Conservation (phyloP, 2,329 filamentous ascomycete genomes). For the Neobulgaria alba region DNA sequence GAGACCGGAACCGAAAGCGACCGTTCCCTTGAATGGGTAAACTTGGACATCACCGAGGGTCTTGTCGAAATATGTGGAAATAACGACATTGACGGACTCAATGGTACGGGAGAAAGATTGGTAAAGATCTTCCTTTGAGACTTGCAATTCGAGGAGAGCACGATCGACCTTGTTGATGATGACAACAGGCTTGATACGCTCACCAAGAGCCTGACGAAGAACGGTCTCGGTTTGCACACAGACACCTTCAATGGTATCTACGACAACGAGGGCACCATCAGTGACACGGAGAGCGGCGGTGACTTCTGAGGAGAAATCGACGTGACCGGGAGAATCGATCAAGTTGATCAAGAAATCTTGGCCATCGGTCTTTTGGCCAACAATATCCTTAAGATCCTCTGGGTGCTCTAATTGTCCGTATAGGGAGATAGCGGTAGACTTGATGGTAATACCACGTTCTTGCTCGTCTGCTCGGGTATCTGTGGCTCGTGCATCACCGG, state of each 20-base stretch:
- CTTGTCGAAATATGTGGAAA: conserved; percentile 98
- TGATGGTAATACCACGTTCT: conserved; percentile 99
- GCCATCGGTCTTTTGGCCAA: conserved; percentile 77
- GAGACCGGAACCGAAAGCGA: conserved; percentile 98
- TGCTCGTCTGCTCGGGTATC: conserved; percentile 97
- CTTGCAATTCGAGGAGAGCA: conserved; percentile 97
- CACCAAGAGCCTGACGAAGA: conserved; percentile 94
- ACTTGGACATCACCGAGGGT: conserved; percentile 95
- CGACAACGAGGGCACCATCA: conserved; percentile 97
- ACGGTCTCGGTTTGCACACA: conserved; percentile 99
- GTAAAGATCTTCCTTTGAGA: conserved; percentile 98
- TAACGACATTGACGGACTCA: conserved; percentile 99
- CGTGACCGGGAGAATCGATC: conserved; percentile 99
- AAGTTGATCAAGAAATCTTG: conserved; percentile 99
- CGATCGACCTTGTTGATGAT: conserved; percentile 99
- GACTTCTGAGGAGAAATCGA: conserved; percentile 99
- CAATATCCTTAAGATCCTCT: conserved; percentile 93
- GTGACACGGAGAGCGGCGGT: conserved; percentile 99
- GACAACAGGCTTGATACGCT: conserved; percentile 99
- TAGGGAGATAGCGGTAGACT: conserved; percentile 98
- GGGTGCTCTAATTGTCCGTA: conserved; percentile 74
- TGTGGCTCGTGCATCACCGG: conserved; percentile 90
- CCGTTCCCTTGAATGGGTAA: conserved; percentile 94
- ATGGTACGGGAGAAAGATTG: conserved; percentile 99
- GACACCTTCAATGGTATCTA: conserved; percentile 99